Conservation (phyloP, 2,329 filamentous ascomycete species). For the Seiridium cupressi region DNA sequence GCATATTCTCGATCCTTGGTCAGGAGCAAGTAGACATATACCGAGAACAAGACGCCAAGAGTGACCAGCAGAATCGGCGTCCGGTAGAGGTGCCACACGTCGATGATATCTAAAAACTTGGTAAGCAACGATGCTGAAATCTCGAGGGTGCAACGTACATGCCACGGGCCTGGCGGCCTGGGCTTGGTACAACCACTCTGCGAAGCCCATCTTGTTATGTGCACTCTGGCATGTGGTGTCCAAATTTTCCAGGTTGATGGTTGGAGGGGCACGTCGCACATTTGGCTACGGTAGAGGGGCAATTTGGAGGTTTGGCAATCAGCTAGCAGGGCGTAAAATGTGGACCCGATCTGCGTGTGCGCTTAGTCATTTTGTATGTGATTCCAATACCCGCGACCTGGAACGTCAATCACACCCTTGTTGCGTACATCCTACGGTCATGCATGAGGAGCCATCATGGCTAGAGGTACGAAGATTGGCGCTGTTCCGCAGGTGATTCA, state of each 20-base stretch:
- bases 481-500: too few species aligned
- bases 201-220: conserved; percentile 1
- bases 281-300: conserved; percentile 2
- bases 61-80: conserved; percentile 39
- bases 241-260: neutral
- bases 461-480: too few species aligned
- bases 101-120: conserved; percentile 29
- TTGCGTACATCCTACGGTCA: too few species aligned
- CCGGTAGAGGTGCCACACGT: conserved; percentile 45
- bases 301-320: neutral
- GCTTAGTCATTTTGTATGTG: neutral
- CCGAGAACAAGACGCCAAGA: conserved; percentile 31
- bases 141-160: neutral
- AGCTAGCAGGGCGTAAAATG: neutral
- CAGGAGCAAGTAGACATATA: conserved; percentile 28
- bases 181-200: neutral
- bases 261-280: neutral
- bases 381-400: too few species aligned
- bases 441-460: too few species aligned
- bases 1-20: conserved; percentile 26
- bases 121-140: neutral
- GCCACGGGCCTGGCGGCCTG: conserved; percentile 5
- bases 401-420: too few species aligned
- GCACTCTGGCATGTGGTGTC: neutral
- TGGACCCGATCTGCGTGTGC: neutral